Evolutionary conservation across 2,329 filamentous ascomycete genomes (phyloP), one percentile per base, ranked within the genome.

Genomic region (Neofusicoccum sp.): DNA sequence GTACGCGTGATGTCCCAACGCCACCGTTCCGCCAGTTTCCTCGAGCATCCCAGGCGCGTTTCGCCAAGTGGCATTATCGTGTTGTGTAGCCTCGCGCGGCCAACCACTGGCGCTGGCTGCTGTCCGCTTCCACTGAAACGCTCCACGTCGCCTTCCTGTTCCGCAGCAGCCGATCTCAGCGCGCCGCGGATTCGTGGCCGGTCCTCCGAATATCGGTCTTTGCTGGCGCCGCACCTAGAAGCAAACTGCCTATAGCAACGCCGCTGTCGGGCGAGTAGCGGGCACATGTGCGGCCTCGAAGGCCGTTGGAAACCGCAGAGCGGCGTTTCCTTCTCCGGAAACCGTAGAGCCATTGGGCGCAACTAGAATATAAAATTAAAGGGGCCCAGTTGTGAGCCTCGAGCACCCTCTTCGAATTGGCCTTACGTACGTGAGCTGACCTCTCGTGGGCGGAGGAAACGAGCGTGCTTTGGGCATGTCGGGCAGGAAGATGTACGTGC

Each of bases 91-190:
- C 12, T 28, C 14, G 33, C 40, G 48, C 33, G 14, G 33, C 20
- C 38, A 31, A 3, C 38, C 38, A 56, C 38, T 33, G 44, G 3
- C 41, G 49, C 48, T 16, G 36, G 34, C 34, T 31, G 49, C 26
- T 56, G 51, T 14, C 36, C 24, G 38, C 51, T n/a, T 43, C 51
- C 51, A 56, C 38, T 44, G 38, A 34, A 43, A 41, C 38, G 36
- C 38, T 56, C 38, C 51, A 56, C 36, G 51, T 56, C 51, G 38
- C 34, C 11, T 36, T 14, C 30, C 20, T 14, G 49, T 54, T 41
- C 49, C 38, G 36, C 38, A 41, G n/a, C 16, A 56, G 51, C 36
- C 51, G 51, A 43, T 33, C 51, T 43, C 28, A 43, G 51, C 8
- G 16, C 36, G 6, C 33, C n/a, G 28, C 38, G 51, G 20, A 20